Evolutionary conservation across 805 yeast genomes (phyloP).

Genomic region (Candida coquimbonensis): DNA sequence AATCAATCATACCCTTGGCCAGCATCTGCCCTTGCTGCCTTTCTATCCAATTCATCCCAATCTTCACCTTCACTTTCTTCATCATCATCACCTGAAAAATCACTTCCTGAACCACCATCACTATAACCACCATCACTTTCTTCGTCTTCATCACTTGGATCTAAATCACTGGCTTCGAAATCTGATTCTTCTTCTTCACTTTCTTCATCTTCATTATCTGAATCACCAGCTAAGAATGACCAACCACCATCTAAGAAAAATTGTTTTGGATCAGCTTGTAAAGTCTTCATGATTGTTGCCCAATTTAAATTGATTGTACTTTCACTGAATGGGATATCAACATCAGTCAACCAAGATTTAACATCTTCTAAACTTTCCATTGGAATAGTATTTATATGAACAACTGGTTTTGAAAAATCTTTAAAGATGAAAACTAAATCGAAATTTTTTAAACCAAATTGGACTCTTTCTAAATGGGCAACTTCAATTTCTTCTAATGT

Average conservation of each 20-base stretch:
- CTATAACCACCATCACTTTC: conserved; percentile 30
- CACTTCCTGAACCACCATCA: conserved; percentile 28
- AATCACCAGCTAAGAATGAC: conserved; percentile 86
- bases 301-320: conserved; percentile 95
- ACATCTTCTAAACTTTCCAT: conserved; percentile 87
- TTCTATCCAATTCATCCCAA: conserved; percentile 24
- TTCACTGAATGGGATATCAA: conserved; percentile 90
- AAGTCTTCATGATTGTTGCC: conserved; percentile 92
- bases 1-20: conserved; percentile 8
- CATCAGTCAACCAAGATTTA: conserved; percentile 96
- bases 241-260: conserved; percentile 95
- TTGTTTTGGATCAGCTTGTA: conserved; percentile 86
- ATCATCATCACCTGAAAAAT: conserved; percentile 31
- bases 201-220: conserved; percentile 67
- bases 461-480: conserved; percentile 94
- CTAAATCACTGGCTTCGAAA: conserved; percentile 38
- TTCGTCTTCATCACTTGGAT: conserved; percentile 36
- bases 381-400: conserved; percentile 91
- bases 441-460: conserved; percentile 92
- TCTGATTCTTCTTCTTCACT: conserved; percentile 45
- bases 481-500: conserved; percentile 89
- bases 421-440: conserved; percentile 95
- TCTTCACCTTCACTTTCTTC: conserved; percentile 35
- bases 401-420: conserved; percentile 81
- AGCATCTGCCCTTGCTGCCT: conserved; percentile 28